Evolutionary conservation across 73 alveolate species (phyloP), one percentile per base, ranked within the genome.

Genomic region (Tetrahymena borealis): DNA sequence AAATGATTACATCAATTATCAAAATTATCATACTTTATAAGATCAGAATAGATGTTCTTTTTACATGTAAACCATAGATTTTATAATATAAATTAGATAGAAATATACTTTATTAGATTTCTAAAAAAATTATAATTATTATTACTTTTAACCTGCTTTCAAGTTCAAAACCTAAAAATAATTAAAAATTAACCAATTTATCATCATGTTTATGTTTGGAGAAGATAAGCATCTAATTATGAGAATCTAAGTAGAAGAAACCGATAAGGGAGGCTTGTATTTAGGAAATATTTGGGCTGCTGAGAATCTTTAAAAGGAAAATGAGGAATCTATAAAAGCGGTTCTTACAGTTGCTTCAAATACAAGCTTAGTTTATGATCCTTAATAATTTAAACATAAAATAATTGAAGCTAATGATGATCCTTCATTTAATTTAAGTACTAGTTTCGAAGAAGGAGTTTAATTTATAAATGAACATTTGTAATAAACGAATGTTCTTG

Each of bases 401-500:
- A 60, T 60, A 15, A 60, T 60, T 18, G 85, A 60, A 60, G 85
- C 85, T 24, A 60, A 60, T 60, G 85, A 60, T 9, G 85, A 60
- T n/a, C 85, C 85, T 7, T 20, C 85, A 24, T 60, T 60, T 60
- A 60, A 60, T n/a, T 35, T 60, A 24, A 60, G 85, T 28, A 18
- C 33, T 24, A 60, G 78, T 38, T 92, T 92, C 38, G 95, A 92
- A 38, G 95, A 92, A 92, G 78, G 95, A 28, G 95, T 91, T 31
- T 37, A 36, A 28, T 92, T 92, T 39, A 92, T 92, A 13, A 39
- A 91, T 15, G 95, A 92, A n/a, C 79, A 92, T 18, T 40, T 92
- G 32, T 18, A 78, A 32, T 38, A 92, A n/a, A 92, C 91, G 24
- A 95, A 94, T 94, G 94, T 95, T 40, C 92, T 96, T 32, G 96